Evolutionary conservation across 2,329 filamentous ascomycete species (phyloP).

Genomic region (Cladophialophora yegresii): DNA sequence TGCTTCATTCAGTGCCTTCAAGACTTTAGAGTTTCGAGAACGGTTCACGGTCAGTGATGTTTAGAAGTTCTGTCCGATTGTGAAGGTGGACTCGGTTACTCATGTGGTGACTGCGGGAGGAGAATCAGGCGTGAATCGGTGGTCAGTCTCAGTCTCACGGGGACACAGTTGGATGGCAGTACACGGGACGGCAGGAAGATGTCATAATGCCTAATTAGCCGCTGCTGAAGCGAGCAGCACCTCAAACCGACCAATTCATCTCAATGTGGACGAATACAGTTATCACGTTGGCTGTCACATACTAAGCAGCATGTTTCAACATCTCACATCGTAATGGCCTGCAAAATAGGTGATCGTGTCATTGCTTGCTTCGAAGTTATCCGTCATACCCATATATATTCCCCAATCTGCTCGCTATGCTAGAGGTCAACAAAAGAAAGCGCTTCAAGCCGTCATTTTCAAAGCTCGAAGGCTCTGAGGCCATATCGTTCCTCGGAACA

Average conservation of each 20-base stretch:
- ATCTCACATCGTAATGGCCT: background rate
- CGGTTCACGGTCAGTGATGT: background rate
- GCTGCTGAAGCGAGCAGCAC: too few species aligned
- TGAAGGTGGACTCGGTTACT: background rate
- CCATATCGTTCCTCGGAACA: background rate
- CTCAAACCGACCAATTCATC: background rate
- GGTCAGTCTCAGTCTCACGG: background rate
- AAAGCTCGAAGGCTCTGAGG: background rate
- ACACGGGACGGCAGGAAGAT: background rate
- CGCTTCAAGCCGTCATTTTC: background rate
- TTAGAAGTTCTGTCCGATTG: background rate
- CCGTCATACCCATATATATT: slow-evolving; percentile 7
- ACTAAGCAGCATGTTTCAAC: background rate
- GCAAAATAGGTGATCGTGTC: slow-evolving; percentile 3
- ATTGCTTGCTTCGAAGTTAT: slow-evolving; percentile 13
- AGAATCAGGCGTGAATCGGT: background rate
- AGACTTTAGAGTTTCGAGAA: background rate
- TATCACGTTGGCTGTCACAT: background rate
- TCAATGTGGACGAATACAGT: background rate
- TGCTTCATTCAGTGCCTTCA: background rate
- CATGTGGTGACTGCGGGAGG: background rate
- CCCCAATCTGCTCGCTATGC: slow-evolving; percentile 25
- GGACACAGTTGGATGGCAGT: too few species aligned
- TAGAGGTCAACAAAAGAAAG: slow-evolving; percentile 15
- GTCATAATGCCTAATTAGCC: background rate